Evolutionary conservation across 176 grass and related monocot genomes (phyloP), one percentile per base, ranked within the genome.

Genomic region (Rhynchospora tenuis): DNA sequence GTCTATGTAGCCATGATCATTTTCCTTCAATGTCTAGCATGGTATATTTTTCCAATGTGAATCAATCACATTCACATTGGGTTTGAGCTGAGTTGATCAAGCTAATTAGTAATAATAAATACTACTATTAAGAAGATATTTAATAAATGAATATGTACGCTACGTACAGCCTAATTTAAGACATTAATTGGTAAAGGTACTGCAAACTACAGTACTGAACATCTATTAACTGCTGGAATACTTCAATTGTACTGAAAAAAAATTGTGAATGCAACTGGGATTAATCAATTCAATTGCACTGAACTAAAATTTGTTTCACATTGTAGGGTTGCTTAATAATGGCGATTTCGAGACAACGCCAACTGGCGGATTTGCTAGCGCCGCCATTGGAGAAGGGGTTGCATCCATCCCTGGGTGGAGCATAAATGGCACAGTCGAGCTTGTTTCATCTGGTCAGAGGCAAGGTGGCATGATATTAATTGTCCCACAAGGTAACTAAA

Each of bases 401-500:
- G 81, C 90, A 13, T 85, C 93, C 23, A 84, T 99, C 46, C 93
- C 97, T 15, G 66, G 86, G 15, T 99, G 97, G 97, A 90, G 70
- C n/a, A 90, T 95, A 80, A 99, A 99, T 78, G 93, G 97, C 70
- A 96, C 93, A 0, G 93, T 99, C 24, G 97, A 99, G 76, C 91
- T 99, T 56, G 81, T 99, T 74, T 91, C 93, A 24, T 86, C 89
- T 54, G 93, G 93, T 59, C 97, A 99, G 86, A 87, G 87, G 59
- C 97, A 99, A 85, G 97, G 97, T 66, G 91, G 91, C 91, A 99
- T 99, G 97, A 99, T 99, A 29, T 91, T 99, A 50, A 96, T 99
- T 57, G 97, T 99, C 59, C 97, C 97, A 46, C 85, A 99, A 84
- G 97, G 97, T 96, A 90, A 86, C 28, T 59, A 14, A 51, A 28